These are phyloP conservation scores for Paramecium tetraurelia DNA, from an alignment of 73 alveolate genomes.

Conservation along the genomic window DNA sequence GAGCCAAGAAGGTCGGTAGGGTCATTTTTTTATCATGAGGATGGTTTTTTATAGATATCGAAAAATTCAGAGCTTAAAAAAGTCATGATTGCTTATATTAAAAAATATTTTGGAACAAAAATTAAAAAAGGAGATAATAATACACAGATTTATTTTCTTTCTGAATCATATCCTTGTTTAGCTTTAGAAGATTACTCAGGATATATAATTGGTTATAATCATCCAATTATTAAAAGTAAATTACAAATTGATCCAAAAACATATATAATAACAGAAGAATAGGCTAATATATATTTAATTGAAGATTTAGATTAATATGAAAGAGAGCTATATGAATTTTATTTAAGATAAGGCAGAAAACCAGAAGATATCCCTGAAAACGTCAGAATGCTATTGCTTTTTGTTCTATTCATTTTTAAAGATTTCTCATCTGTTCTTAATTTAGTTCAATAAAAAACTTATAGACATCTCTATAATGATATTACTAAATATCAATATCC, in stretches of 20 bases:
- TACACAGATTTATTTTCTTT: no score
- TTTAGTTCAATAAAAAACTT: not conserved
- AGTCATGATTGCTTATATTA: no score
- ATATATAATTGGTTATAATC: not conserved
- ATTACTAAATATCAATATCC: not conserved
- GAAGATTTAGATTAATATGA: not conserved
- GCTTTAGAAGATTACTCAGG: not conserved
- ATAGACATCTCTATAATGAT: not conserved
- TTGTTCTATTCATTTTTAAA: not conserved
- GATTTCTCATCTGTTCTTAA: not conserved
- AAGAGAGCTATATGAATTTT: not conserved
- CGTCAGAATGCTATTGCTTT: not conserved
- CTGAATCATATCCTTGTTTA: not conserved
- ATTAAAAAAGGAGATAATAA: no score
- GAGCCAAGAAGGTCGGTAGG: not conserved
- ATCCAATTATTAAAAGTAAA: not conserved
- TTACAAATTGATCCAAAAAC: not conserved
- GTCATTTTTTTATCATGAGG: not conserved
- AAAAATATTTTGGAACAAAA: no score
- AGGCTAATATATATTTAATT: not conserved
- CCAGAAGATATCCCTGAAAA: not conserved
- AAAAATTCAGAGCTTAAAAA: no score
- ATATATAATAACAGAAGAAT: not conserved
- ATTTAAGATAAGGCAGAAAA: not conserved
- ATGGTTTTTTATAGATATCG: not conserved